Evolutionary conservation across 2,329 filamentous ascomycete species (phyloP), one percentile per base, ranked within the genome.

Genomic region (Phaeoacremonium minimum): DNA sequence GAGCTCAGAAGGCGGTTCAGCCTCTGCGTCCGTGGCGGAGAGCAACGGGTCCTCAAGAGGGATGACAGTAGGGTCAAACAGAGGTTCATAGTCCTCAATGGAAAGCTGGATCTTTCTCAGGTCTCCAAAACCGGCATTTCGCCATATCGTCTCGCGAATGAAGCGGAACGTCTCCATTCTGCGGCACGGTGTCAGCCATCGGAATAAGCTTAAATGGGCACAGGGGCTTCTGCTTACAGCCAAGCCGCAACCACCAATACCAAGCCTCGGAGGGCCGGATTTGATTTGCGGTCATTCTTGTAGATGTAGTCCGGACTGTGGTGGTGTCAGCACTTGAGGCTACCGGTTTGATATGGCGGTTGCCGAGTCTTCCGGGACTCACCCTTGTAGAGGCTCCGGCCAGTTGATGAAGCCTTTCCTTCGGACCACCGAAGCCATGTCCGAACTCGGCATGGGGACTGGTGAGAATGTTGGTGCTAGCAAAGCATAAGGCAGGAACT

Each of bases 41-140:
- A 9, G 11, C 3, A 71, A 67, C 18, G 70, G 35, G 18, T 55
- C 44, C 1, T 53, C 48, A 12, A 59, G 42, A 5, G 69, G 69
- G 1, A 71, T 49, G 5, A 74, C 56, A 3, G 65, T 63, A 1
- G 70, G 69, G 17, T 71, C 67, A 42, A 64, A 72, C 31, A 64
- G 57, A 3, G 67, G 66, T 43, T 67, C 66, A 33, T 58, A 74
- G 34, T 73, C 61, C 32, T 76, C 63, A 18, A 87, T 55, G 13
- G 55, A 62, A 15, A 69, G 57, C 16, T 65, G 63, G 38, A 79
- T 69, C 22, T 71, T 61, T 32, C 75, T 74, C 28, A 87, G 62
- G 5, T 63, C 58, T 32, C 61, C 63, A 50, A 87, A 85, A 28
- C 80, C 80, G 15, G 80, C 79, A 55, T 81, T 81, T 28, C 60